A percentile compares a stretch with the other conserved stretches of the same genome.
phyloP scores from a whole-genome alignment of 805 yeast species.

The Teunomyces stri region DNA sequence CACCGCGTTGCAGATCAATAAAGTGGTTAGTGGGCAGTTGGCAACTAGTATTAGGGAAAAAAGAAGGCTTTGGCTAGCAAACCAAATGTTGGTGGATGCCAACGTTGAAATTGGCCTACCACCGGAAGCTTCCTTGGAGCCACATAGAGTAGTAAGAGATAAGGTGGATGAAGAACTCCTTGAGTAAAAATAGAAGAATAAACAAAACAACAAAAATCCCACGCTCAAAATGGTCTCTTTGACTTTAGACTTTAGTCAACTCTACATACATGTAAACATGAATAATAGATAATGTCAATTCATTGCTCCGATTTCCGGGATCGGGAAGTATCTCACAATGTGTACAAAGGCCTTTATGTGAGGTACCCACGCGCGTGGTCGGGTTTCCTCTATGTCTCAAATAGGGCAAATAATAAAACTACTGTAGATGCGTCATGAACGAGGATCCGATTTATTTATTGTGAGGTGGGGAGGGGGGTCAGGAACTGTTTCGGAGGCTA shows the following conservation, averaged over 20 bases:
- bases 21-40: conserved; percentile 32
- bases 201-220: not conserved
- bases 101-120: conserved; percentile 39
- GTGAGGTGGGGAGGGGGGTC: not conserved
- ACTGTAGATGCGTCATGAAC: not conserved
- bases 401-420: not conserved
- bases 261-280: not conserved
- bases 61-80: conserved; percentile 39
- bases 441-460: not conserved
- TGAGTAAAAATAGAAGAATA: not conserved
- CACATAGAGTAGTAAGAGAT: conserved; percentile 14
- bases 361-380: not conserved
- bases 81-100: conserved; percentile 44
- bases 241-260: not conserved
- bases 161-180: conserved; percentile 16
- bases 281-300: not conserved
- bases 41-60: conserved; percentile 23
- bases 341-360: not conserved
- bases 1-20: conserved; percentile 39
- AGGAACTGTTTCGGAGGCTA: not conserved
- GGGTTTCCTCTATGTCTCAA: not conserved
- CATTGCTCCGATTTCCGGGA: not conserved
- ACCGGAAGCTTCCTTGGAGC: conserved; percentile 11
- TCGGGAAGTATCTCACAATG: not conserved
- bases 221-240: not conserved